Base-by-base conservation (phyloP, 2,329 filamentous ascomycete species). In the Chrysoporthe cubensis region DNA sequence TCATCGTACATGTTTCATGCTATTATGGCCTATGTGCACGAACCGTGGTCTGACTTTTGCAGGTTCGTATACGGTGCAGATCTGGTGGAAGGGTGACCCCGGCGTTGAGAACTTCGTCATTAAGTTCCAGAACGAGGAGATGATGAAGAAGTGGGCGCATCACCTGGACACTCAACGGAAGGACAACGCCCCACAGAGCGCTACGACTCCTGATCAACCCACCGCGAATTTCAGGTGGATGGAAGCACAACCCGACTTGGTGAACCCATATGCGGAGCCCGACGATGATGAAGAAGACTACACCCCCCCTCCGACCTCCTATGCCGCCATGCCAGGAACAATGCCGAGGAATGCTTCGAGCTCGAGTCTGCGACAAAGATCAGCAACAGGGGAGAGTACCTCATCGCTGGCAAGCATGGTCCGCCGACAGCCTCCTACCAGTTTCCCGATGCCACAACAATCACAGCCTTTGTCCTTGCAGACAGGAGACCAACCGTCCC, bases 71-170 rank as follows among this genome's bases (percentile, higher is more conserved):
- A 95, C 92, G 2, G 92, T 97, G 69, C 95, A 98, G 76, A 98
- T 99, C 66, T 97, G 94, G 85, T 99, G 96, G 96, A 98, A 96
- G 80, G 95, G 95, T 44, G 95, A 98, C 72, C 93, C 94, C 0
- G 93, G 93, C 4, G 93, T 97, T 43, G 95, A 99, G 77, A 97
- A 96, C 76, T 98, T 99, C 78, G 90, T 95, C 74, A 97, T 99
- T 76, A 92, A 93, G 72, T 98, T 97, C 78, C 86, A 88, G 62
- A 96, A 95, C 69, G 96, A 99, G 78, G 94, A 97, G 72, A 89
- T 86, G 16, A 94, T 98, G 90, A 94, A 91, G 79, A 97, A 95
- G 76, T 99, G 96, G 96, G 90, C 91, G 40, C 83, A 84, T 9
- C 89, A 92, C 52, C 88, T 97, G 37, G 92, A 97, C 72, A 84